Conservation (phyloP, 2,329 filamentous ascomycete genomes). For the Zasmidium citrigriseum region DNA sequence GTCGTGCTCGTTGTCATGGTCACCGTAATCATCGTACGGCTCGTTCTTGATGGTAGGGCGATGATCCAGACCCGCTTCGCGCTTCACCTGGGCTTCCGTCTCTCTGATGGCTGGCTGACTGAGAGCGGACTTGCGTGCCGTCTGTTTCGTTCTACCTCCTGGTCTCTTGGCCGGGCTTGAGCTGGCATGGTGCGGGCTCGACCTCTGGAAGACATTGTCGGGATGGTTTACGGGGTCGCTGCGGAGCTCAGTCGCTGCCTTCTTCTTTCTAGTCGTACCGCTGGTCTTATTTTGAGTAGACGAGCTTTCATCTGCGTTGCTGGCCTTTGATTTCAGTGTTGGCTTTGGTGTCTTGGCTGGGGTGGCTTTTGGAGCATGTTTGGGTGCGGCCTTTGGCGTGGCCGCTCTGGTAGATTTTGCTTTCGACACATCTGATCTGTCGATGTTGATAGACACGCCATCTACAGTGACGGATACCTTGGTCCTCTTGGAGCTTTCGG, state of each 20-base stretch:
- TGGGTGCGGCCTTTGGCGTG: neutral
- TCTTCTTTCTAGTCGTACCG: neutral
- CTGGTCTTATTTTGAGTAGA: neutral
- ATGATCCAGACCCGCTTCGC: neutral
- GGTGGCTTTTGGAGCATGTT: neutral
- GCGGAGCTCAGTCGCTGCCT: neutral
- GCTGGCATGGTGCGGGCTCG: neutral
- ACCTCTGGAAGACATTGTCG: conserved; percentile 13
- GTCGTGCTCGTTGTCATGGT: no score
- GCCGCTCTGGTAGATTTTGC: conserved; percentile 11
- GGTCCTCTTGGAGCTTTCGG: conserved; percentile 25
- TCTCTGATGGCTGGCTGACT: neutral
- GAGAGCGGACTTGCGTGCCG: conserved; percentile 8
- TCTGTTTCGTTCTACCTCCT: conserved; percentile 5
- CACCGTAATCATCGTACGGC: neutral
- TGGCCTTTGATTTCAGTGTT: neutral
- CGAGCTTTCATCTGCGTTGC: neutral
- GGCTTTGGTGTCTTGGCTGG: neutral
- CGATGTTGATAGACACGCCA: conserved; percentile 28
- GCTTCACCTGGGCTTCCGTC: no score
- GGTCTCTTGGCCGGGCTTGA: neutral
- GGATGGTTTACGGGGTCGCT: neutral
- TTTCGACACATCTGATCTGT: conserved; percentile 20
- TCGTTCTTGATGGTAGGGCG: conserved; percentile 2
- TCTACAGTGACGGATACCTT: conserved; percentile 29